phyloP scores from a whole-genome alignment of 2,329 filamentous ascomycete species.

The Ascochyta fabae region DNA sequence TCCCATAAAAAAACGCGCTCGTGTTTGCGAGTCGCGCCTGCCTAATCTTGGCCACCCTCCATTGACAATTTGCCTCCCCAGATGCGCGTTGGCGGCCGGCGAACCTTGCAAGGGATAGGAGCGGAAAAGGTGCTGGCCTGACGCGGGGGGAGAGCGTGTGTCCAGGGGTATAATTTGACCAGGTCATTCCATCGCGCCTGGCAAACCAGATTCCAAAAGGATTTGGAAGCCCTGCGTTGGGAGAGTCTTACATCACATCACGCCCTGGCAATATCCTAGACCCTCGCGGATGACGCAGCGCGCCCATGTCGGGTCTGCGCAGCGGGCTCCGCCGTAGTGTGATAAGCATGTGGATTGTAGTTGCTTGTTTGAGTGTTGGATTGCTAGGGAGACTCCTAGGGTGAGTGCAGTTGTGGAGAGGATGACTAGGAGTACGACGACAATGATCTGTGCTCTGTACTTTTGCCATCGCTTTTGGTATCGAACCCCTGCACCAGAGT shows the following conservation, averaged over 20 bases:
- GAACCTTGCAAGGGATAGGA: conserved; percentile 25
- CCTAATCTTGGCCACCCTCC: conserved; percentile 3
- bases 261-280: conserved; percentile 31
- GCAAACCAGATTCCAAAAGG: conserved; percentile 8
- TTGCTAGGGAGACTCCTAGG: conserved; percentile 28
- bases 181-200: conserved; percentile 6
- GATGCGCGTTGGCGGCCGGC: conserved; percentile 18
- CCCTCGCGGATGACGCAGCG: conserved; percentile 29
- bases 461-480: conserved; percentile 25
- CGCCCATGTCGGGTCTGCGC: conserved; percentile 27
- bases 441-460: conserved; percentile 28
- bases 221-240: conserved; percentile 1
- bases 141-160: background rate
- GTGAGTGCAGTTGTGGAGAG: conserved; percentile 30
- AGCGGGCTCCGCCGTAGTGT: conserved; percentile 29
- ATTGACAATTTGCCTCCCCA: conserved; percentile 18
- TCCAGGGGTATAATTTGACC: background rate
- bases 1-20: background rate
- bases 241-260: conserved; percentile 15
- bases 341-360: conserved; percentile 15
- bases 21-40: conserved; percentile 7
- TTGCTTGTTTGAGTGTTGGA: conserved; percentile 23
- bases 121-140: conserved; percentile 6
- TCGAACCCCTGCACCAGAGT: background rate
- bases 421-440: conserved; percentile 27